Evolutionary conservation across 83 land plant species (phyloP).

Genomic region (Picea mariana): DNA sequence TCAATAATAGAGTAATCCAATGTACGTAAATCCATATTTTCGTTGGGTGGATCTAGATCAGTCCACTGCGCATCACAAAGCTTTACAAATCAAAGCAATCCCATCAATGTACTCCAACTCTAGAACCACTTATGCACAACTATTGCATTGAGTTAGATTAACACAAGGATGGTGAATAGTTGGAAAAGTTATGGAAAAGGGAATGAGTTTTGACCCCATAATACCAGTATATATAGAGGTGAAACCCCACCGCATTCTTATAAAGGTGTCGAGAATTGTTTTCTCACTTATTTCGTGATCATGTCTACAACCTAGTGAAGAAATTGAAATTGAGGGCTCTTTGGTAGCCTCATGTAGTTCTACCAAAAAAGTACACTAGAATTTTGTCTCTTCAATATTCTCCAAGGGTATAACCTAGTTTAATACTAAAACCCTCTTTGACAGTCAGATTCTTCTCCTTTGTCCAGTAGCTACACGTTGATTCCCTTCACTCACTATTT

Average conservation of each 20-base stretch:
- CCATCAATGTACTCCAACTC: conserved; percentile 49
- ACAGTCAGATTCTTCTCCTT: no score
- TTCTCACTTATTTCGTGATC: background rate
- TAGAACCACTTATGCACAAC: conserved; percentile 33
- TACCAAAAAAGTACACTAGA: no score
- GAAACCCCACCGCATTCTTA: conserved; percentile 52
- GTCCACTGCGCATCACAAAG: conserved; percentile 46
- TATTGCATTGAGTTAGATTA: background rate
- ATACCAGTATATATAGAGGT: conserved; percentile 41
- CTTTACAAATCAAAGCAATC: conserved; percentile 54
- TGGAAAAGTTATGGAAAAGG: conserved; percentile 59
- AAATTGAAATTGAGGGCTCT: no score
- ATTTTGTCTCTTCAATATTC: no score
- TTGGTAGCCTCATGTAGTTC: no score
- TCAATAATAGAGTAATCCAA: background rate
- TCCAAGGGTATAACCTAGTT: no score
- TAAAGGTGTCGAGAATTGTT: conserved; percentile 22
- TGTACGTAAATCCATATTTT: background rate
- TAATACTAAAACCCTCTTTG: no score
- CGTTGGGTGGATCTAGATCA: conserved; percentile 5
- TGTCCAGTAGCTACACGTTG: no score
- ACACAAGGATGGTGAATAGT: conserved; percentile 26
- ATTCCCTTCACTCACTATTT: no score
- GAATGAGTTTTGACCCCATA: conserved; percentile 57
- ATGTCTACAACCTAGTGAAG: background rate